A percentile compares a stretch with the other conserved stretches of the same genome.
phyloP scores from a whole-genome alignment of 75 land plant species.

The Cryptomeria japonica region DNA sequence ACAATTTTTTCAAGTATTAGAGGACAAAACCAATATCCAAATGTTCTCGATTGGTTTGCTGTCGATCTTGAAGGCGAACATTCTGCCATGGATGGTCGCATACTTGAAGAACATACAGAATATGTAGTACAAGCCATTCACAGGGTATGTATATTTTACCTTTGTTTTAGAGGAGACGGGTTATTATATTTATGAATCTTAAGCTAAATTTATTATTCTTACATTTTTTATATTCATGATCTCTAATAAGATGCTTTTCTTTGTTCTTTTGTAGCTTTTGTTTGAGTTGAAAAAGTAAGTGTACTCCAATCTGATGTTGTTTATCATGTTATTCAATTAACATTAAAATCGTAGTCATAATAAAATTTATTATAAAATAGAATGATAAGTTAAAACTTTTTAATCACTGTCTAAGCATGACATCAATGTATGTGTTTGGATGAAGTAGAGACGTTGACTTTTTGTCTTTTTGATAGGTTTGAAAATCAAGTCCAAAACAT shows the following conservation, averaged over 20 bases:
- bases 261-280: not conserved
- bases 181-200: not conserved
- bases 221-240: not conserved
- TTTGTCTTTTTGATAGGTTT: not conserved
- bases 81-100: constrained; percentile 98
- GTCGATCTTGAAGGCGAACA: constrained; percentile 99
- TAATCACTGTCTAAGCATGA: not conserved
- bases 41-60: constrained; percentile 92
- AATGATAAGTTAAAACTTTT: not conserved
- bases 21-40: constrained; percentile 54
- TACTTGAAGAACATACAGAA: constrained; percentile 96
- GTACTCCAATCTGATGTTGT: not conserved
- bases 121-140: constrained; percentile 97
- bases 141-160: constrained; percentile 54
- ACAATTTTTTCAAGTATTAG: constrained; percentile 16
- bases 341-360: not conserved
- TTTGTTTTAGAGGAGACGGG: not conserved
- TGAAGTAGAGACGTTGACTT: not conserved
- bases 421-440: not conserved
- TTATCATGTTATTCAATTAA: not conserved
- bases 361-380: not conserved
- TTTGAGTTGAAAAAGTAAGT: not conserved
- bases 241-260: not conserved
- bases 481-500: not conserved
- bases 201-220: not conserved